A percentile compares a stretch with the other conserved stretches of the same genome.
Conservation (phyloP, 108 stramenopile genomes). For the Nannochloropsis salina region DNA sequence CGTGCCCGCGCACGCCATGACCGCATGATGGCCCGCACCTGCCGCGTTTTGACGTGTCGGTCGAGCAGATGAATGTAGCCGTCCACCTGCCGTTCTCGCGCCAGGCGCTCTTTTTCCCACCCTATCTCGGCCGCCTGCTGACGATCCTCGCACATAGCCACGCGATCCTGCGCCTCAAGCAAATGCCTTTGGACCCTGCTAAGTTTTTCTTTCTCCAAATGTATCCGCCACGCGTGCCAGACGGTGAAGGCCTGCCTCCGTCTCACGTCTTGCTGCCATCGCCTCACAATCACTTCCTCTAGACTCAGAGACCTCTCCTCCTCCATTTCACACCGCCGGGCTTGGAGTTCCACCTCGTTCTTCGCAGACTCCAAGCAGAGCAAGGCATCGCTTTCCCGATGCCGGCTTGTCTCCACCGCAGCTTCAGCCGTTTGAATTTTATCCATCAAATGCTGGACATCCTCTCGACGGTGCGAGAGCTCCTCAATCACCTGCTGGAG, state of each 20-base stretch:
- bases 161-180: not conserved
- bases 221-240: not conserved
- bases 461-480: not conserved
- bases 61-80: not conserved
- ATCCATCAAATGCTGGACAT: not conserved
- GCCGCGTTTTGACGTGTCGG: not conserved
- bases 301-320: not conserved
- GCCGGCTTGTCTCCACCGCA: not conserved
- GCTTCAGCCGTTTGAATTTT: not conserved
- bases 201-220: not conserved
- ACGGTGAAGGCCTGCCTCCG: not conserved
- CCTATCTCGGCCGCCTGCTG: not conserved
- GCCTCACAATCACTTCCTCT: not conserved
- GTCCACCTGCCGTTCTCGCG: not conserved
- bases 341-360: not conserved
- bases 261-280: not conserved
- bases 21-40: not conserved
- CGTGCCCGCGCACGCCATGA: conserved; percentile 1
- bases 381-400: not conserved
- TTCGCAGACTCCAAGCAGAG: not conserved
- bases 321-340: not conserved
- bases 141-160: not conserved
- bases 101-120: not conserved
- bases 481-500: not conserved
- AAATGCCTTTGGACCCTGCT: not conserved